phyloP scores from a whole-genome alignment of 352 stramenopile species.

The Phytopythium aichiense region DNA sequence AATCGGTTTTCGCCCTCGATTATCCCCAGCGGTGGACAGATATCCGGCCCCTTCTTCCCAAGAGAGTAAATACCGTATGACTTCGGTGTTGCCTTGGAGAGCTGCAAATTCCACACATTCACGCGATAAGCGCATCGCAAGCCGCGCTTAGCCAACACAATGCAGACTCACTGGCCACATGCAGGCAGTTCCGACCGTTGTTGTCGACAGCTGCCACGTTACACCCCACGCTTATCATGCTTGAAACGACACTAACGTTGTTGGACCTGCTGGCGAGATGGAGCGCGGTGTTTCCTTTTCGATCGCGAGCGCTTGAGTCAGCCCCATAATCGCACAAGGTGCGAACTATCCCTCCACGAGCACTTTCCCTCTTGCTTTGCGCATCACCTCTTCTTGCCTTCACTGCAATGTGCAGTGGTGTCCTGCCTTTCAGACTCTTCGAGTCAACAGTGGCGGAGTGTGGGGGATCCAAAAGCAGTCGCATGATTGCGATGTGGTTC shows the following conservation, averaged over 20 bases:
- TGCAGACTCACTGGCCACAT: conserved; percentile 36
- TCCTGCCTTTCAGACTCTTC: conserved; percentile 44
- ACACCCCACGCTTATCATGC: conserved; percentile 30
- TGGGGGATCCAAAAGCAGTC: conserved; percentile 22
- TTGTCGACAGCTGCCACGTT: conserved; percentile 26
- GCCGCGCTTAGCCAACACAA: not conserved
- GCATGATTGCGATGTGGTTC: conserved; percentile 30
- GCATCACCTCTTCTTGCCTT: conserved; percentile 7
- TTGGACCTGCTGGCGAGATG: conserved; percentile 28
- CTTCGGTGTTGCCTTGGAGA: conserved; percentile 22
- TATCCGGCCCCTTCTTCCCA: conserved; percentile 41
- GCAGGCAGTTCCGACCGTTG: conserved; percentile 34
- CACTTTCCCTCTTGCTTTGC: not conserved
- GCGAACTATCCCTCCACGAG: conserved; percentile 17
- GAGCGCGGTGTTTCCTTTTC: conserved; percentile 32
- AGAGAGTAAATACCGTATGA: conserved; percentile 31
- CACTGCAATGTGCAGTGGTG: conserved; percentile 43
- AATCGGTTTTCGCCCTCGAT: conserved; percentile 32
- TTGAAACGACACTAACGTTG: conserved; percentile 15
- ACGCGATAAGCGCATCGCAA: not conserved
- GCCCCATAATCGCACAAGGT: conserved; percentile 26
- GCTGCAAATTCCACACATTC: conserved; percentile 10
- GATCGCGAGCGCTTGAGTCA: conserved; percentile 35
- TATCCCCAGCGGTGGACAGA: conserved; percentile 26
- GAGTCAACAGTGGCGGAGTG: conserved; percentile 27